These are phyloP conservation scores for Solanum pimpinellifolium DNA, from an alignment of 257 asterid species.

Conservation along the genomic window DNA sequence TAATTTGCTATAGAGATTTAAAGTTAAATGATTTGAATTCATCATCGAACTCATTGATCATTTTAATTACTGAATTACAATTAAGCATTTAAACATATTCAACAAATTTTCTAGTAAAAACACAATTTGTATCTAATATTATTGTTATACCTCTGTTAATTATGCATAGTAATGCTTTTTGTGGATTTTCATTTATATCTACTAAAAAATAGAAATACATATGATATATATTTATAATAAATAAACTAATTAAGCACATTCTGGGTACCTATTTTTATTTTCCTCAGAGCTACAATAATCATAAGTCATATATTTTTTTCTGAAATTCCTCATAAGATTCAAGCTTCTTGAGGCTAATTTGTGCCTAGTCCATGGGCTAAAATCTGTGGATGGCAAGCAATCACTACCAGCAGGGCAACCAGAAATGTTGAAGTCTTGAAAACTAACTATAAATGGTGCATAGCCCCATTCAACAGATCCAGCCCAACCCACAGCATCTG, in stretches of 20 bases:
- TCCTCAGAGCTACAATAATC: neutral
- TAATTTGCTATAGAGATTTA: neutral
- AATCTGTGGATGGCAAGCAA: neutral
- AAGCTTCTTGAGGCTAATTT: neutral
- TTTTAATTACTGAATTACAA: neutral
- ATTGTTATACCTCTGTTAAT: neutral
- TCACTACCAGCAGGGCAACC: neutral
- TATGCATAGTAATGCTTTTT: neutral
- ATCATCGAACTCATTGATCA: neutral
- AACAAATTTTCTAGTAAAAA: neutral
- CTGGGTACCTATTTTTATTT: neutral
- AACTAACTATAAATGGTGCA: neutral
- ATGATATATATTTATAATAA: neutral
- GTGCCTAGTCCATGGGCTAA: neutral
- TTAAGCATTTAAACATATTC: neutral
- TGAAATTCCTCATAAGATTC: neutral
- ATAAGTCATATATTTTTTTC: neutral
- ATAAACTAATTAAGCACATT: neutral
- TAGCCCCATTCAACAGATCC: neutral
- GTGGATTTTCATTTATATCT: neutral
- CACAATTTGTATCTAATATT: neutral
- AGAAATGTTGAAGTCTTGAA: neutral
- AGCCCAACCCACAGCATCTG: neutral
- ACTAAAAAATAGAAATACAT: neutral
- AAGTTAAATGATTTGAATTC: neutral